Conservation (phyloP, 345 rosid species). For the Lepidium sativum region DNA sequence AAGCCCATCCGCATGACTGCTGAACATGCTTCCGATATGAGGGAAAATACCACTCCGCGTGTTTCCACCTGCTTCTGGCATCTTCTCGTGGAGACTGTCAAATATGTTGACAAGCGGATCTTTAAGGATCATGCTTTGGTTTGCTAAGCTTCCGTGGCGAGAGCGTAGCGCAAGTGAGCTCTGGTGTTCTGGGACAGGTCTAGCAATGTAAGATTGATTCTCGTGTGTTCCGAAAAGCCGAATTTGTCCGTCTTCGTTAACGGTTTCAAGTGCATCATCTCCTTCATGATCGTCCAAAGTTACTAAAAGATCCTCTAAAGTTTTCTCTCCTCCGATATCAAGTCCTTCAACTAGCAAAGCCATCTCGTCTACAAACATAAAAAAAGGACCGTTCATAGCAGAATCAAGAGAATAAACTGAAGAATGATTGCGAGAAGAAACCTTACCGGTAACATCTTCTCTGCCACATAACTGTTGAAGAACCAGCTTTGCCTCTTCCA, state of each 20-base stretch:
- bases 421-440: neutral
- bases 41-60: slow-evolving; percentile 70
- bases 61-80: slow-evolving; percentile 79
- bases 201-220: slow-evolving; percentile 84
- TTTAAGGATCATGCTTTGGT: slow-evolving; percentile 57
- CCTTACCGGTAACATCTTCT: slow-evolving; percentile 86
- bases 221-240: slow-evolving; percentile 65
- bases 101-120: slow-evolving; percentile 91
- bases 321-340: slow-evolving; percentile 82
- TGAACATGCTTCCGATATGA: slow-evolving; percentile 85
- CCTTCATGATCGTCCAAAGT: slow-evolving; percentile 59
- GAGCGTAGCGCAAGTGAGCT: slow-evolving; percentile 61
- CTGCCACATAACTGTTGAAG: slow-evolving; percentile 84
- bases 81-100: slow-evolving; percentile 85
- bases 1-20: slow-evolving; percentile 46
- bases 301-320: slow-evolving; percentile 81
- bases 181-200: slow-evolving; percentile 76
- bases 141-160: slow-evolving; percentile 79
- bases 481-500: slow-evolving; percentile 76
- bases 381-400: neutral
- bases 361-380: slow-evolving; percentile 64
- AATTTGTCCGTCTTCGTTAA: slow-evolving; percentile 59
- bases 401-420: neutral
- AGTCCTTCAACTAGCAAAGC: slow-evolving; percentile 95
- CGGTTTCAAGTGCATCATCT: slow-evolving; percentile 41